phyloP scores from a whole-genome alignment of 805 yeast species.

The Teunomyces gatunensis region DNA sequence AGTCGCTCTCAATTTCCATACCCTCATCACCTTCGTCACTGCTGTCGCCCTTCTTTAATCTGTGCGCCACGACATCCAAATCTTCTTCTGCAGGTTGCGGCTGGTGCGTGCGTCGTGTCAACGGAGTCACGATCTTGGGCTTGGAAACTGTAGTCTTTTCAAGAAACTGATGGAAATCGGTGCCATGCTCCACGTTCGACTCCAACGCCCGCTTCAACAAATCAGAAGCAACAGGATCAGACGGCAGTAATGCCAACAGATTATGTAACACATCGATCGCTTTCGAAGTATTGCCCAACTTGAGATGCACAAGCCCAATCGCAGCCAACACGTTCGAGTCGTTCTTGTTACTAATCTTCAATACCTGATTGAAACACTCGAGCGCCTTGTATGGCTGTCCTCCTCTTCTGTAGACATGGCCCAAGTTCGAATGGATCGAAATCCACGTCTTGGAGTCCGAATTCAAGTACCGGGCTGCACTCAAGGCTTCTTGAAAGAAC shows the following conservation, averaged over 20 bases:
- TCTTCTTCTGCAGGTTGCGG: neutral
- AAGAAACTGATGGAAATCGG: slow-evolving; percentile 15
- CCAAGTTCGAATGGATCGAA: slow-evolving; percentile 81
- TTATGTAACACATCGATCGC: slow-evolving; percentile 79
- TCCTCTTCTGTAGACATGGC: slow-evolving; percentile 78
- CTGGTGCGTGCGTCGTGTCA: slow-evolving; percentile 16
- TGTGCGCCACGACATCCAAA: neutral
- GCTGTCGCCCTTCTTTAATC: slow-evolving; percentile 1
- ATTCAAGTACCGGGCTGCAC: slow-evolving; percentile 63
- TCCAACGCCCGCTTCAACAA: slow-evolving; percentile 76
- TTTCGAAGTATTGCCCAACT: slow-evolving; percentile 56
- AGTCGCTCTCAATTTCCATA: slow-evolving; percentile 63
- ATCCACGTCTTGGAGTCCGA: slow-evolving; percentile 82
- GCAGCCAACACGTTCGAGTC: slow-evolving; percentile 73
- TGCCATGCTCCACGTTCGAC: slow-evolving; percentile 39
- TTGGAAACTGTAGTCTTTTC: neutral
- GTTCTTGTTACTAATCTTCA: slow-evolving; percentile 66
- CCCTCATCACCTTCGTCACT: slow-evolving; percentile 18
- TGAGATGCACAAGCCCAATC: slow-evolving; percentile 78
- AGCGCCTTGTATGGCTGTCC: slow-evolving; percentile 65
- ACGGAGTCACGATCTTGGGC: slow-evolving; percentile 18
- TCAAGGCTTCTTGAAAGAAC: slow-evolving; percentile 67
- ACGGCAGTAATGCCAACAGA: slow-evolving; percentile 74
- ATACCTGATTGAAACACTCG: slow-evolving; percentile 71
- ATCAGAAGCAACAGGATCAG: slow-evolving; percentile 83